Conservation (phyloP, 2,329 filamentous ascomycete genomes). For the Aspergillus japonicus region DNA sequence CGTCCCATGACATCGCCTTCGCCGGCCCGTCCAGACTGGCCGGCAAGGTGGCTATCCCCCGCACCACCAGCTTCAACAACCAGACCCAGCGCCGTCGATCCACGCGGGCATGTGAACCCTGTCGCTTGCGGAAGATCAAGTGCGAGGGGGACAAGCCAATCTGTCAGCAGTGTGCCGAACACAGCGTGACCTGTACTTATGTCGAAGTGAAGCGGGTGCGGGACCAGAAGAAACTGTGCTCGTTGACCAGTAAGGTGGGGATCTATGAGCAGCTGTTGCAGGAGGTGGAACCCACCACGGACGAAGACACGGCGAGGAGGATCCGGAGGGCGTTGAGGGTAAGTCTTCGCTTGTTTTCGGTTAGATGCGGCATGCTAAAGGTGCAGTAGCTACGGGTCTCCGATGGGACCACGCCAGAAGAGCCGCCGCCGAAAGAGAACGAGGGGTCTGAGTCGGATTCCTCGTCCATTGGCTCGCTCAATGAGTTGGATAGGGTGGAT, state of each 20-base stretch:
- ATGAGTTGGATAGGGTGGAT: constrained; percentile 41
- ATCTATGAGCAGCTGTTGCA: constrained; percentile 30
- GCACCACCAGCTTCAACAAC: constrained; percentile 20
- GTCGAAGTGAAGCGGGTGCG: constrained; percentile 37
- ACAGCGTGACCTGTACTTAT: constrained; percentile 27
- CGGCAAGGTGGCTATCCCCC: constrained; percentile 33
- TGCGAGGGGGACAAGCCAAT: constrained; percentile 32
- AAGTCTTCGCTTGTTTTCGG: not conserved
- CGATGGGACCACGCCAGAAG: not conserved
- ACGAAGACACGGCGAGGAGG: constrained; percentile 18
- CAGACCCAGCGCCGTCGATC: constrained; percentile 28
- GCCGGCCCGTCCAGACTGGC: not conserved
- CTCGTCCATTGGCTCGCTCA: constrained; percentile 38
- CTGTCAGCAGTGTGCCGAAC: constrained; percentile 30
- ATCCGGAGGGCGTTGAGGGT: constrained; percentile 31
- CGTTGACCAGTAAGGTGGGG: constrained; percentile 25
- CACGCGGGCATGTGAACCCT: constrained; percentile 36
- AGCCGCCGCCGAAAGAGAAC: constrained; percentile 5
- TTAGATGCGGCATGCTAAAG: not conserved
- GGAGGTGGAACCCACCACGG: constrained; percentile 26
- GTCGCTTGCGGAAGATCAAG: constrained; percentile 37
- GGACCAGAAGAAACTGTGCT: constrained; percentile 34
- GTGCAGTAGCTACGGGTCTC: not conserved
- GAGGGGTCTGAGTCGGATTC: constrained; percentile 23
- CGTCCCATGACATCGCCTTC: constrained; percentile 5